phyloP scores from a whole-genome alignment of 495 filamentous ascomycete genomes.

The Bombardia bombarda region DNA sequence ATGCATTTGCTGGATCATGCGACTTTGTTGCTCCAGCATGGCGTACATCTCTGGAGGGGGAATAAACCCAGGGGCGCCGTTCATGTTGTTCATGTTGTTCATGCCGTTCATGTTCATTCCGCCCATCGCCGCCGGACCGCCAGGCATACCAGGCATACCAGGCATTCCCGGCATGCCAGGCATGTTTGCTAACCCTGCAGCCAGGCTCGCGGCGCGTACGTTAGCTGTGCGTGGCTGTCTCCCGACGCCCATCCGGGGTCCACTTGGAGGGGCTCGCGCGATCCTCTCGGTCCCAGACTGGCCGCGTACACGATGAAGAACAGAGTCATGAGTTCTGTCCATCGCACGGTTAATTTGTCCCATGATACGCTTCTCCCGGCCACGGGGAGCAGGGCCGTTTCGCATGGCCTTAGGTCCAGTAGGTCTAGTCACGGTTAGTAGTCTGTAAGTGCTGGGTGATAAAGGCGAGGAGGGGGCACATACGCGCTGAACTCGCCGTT shows the following conservation, averaged over 20 bases:
- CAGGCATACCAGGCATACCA: constrained; percentile 29
- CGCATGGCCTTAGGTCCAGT: constrained; percentile 96
- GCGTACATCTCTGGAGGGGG: constrained; percentile 68
- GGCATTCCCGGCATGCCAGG: constrained; percentile 25
- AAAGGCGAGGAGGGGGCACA: constrained; percentile 25
- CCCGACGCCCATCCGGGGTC: constrained; percentile 51
- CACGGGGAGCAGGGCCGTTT: constrained; percentile 45
- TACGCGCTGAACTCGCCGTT: constrained; percentile 57
- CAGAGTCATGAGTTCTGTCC: constrained; percentile 64
- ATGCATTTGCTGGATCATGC: constrained; percentile 64
- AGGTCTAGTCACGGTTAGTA: constrained; percentile 51
- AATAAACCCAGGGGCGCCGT: too few relatives aligned
- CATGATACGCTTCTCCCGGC: constrained; percentile 68
- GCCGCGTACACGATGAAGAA: constrained; percentile 73
- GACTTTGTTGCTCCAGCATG: constrained; percentile 84
- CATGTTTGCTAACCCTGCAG: constrained; percentile 33
- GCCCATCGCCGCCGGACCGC: constrained; percentile 19
- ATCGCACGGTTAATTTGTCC: constrained; percentile 83
- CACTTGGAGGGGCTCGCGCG: constrained; percentile 62
- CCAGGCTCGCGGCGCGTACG: constrained; percentile 32
- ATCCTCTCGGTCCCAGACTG: constrained; percentile 69
- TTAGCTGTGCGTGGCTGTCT: constrained; percentile 46
- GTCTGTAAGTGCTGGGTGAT: not conserved
- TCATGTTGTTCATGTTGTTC: constrained; percentile 32
- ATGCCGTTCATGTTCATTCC: constrained; percentile 30